phyloP scores from a whole-genome alignment of 2,329 filamentous ascomycete species.

The Alternaria infectoria region DNA sequence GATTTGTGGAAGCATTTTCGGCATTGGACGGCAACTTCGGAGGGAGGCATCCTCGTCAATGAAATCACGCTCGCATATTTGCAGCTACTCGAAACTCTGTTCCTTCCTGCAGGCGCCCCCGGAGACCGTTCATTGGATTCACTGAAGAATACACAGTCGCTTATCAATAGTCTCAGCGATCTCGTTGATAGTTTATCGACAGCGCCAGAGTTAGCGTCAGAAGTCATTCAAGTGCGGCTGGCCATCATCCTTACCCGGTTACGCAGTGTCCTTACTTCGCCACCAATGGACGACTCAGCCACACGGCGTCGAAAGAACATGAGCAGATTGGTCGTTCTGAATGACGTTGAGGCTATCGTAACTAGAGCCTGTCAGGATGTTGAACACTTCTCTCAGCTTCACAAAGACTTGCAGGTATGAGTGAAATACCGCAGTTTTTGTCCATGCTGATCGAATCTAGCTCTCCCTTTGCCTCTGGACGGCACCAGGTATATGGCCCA shows the following conservation, averaged over 20 bases:
- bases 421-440: neutral
- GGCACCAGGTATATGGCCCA: constrained; percentile 32
- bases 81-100: constrained; percentile 26
- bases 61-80: constrained; percentile 31
- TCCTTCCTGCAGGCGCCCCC: constrained; percentile 4
- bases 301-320: constrained; percentile 1
- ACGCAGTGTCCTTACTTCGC: constrained; percentile 8
- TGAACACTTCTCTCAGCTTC: constrained; percentile 22
- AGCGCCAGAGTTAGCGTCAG: constrained; percentile 24
- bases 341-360: constrained; percentile 25
- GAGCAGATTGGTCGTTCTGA: constrained; percentile 11
- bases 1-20: constrained; percentile 34
- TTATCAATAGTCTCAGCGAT: constrained; percentile 24
- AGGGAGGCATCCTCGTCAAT: constrained; percentile 21
- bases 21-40: constrained; percentile 23
- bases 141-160: constrained; percentile 26
- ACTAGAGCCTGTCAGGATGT: constrained; percentile 26
- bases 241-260: constrained; percentile 32
- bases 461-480: constrained; percentile 46
- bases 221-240: constrained; percentile 31
- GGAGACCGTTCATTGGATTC: constrained; percentile 17
- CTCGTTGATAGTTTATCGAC: constrained; percentile 24
- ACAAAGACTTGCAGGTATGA: constrained; percentile 44
- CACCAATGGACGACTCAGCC: neutral
- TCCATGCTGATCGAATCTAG: constrained; percentile 23